These are phyloP conservation scores for Ustilago sp. DNA, from an alignment of 1,284 basidiomycete species.

Conservation along the genomic window DNA sequence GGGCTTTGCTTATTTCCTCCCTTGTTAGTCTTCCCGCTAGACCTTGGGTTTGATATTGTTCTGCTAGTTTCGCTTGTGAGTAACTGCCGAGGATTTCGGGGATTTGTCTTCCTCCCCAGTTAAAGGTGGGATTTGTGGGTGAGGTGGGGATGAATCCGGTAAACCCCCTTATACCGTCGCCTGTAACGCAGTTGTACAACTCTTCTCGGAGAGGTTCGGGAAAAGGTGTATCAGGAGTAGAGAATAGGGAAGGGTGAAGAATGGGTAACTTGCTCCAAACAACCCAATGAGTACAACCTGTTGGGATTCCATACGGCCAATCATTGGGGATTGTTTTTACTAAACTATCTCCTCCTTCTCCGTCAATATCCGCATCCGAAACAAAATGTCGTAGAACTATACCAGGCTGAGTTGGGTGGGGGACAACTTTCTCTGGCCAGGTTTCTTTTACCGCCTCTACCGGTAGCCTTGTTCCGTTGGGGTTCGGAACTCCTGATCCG, in stretches of 20 bases:
- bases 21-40: not conserved
- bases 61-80: slow-evolving; percentile 25
- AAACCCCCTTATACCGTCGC: slow-evolving; percentile 58
- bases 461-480: slow-evolving; percentile 18
- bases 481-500: slow-evolving; percentile 23
- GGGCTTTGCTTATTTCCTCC: slow-evolving; percentile 25
- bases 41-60: not conserved
- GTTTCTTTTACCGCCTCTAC: slow-evolving; percentile 32
- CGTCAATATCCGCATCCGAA: slow-evolving; percentile 15
- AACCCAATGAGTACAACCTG: slow-evolving; percentile 50
- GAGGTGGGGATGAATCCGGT: slow-evolving; percentile 32
- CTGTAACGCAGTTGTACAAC: slow-evolving; percentile 48
- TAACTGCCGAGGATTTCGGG: slow-evolving; percentile 18
- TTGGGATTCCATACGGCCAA: slow-evolving; percentile 64
- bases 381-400: slow-evolving; percentile 34
- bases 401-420: slow-evolving; percentile 13
- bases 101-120: not conserved
- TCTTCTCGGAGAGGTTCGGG: slow-evolving; percentile 10
- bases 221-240: slow-evolving; percentile 34
- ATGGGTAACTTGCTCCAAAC: slow-evolving; percentile 57
- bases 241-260: slow-evolving; percentile 41
- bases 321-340: slow-evolving; percentile 57
- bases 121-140: slow-evolving; percentile 10
- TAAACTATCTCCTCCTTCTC: slow-evolving; percentile 15
- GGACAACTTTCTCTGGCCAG: slow-evolving; percentile 38